These are phyloP conservation scores for Clarkia xantiana DNA, from an alignment of 345 rosid species.

Conservation along the genomic window DNA sequence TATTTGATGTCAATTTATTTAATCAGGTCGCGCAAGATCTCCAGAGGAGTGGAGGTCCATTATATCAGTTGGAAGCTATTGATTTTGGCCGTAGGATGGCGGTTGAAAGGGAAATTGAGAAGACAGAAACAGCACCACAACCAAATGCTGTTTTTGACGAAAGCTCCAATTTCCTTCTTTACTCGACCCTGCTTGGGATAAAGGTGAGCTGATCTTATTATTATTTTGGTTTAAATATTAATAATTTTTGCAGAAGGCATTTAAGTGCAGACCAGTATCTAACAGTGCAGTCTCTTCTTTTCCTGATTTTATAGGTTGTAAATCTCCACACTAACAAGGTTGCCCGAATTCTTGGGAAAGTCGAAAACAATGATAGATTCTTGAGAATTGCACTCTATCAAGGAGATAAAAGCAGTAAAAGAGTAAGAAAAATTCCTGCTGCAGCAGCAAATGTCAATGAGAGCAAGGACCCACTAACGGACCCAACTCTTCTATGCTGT, in stretches of 20 bases:
- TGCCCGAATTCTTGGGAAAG: conserved; percentile 87
- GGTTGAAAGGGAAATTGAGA: conserved; percentile 88
- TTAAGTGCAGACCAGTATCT: not conserved
- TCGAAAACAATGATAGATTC: conserved; percentile 84
- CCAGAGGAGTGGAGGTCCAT: conserved; percentile 74
- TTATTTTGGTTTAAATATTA: not conserved
- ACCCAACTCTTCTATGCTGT: conserved; percentile 79
- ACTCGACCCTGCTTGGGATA: conserved; percentile 90
- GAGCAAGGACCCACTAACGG: conserved; percentile 83
- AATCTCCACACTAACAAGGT: conserved; percentile 86
- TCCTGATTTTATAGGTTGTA: conserved; percentile 38
- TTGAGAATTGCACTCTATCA: conserved; percentile 81
- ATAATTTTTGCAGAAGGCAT: no score
- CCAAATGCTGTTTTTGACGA: conserved; percentile 93
- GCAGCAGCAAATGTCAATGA: conserved; percentile 87
- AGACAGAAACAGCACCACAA: conserved; percentile 73
- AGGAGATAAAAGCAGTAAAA: conserved; percentile 87
- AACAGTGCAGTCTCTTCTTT: conserved; percentile 1
- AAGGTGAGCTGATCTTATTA: conserved; percentile 31
- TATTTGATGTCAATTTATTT: not conserved
- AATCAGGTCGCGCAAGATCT: conserved; percentile 83
- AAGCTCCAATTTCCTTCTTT: conserved; percentile 87
- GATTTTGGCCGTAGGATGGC: conserved; percentile 99
- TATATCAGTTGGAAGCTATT: conserved; percentile 85
- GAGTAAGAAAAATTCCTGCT: conserved; percentile 71